phyloP scores from a whole-genome alignment of 1,284 basidiomycete species.

The Boletus subluridellus region DNA sequence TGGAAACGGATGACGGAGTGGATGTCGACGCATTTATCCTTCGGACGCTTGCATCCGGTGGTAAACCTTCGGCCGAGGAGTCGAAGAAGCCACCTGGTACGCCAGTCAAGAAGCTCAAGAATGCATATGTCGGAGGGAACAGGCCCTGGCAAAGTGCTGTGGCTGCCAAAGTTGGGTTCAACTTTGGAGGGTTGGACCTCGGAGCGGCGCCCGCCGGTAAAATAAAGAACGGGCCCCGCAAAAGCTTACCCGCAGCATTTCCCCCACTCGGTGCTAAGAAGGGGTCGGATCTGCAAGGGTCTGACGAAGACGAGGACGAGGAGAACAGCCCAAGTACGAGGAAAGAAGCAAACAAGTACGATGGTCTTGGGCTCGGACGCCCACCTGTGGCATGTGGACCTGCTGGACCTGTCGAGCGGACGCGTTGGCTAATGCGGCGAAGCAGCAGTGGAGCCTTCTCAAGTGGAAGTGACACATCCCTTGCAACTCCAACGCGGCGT shows the following conservation, averaged over 20 bases:
- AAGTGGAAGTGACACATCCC: constrained; percentile 62
- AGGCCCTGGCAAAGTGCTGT: too few relatives aligned
- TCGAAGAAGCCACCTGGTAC: constrained; percentile 70
- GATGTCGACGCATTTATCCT: constrained; percentile 70
- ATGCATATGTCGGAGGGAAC: too few relatives aligned
- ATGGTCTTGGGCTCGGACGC: constrained; percentile 64
- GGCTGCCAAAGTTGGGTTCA: too few relatives aligned
- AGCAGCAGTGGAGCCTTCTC: constrained; percentile 77
- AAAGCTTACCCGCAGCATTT: constrained; percentile 72
- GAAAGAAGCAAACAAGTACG: constrained; percentile 50
- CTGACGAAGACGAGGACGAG: constrained; percentile 39
- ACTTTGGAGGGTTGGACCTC: constrained; percentile 38
- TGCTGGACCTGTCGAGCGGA: constrained; percentile 38
- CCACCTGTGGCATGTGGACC: constrained; percentile 42
- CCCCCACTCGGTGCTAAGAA: constrained; percentile 36
- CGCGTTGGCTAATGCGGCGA: constrained; percentile 64
- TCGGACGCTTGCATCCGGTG: constrained; percentile 59
- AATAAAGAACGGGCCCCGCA: constrained; percentile 55
- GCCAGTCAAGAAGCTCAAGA: constrained; percentile 34
- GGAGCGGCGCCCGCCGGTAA: constrained; percentile 28
- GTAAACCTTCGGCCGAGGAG: constrained; percentile 45
- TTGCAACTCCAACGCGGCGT: constrained; percentile 61
- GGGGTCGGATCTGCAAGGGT: constrained; percentile 25
- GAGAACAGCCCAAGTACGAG: constrained; percentile 49
- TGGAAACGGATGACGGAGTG: constrained; percentile 32